These are phyloP conservation scores for Trametes elegans DNA, from an alignment of 768 basidiomycete genomes.

Conservation along the genomic window DNA sequence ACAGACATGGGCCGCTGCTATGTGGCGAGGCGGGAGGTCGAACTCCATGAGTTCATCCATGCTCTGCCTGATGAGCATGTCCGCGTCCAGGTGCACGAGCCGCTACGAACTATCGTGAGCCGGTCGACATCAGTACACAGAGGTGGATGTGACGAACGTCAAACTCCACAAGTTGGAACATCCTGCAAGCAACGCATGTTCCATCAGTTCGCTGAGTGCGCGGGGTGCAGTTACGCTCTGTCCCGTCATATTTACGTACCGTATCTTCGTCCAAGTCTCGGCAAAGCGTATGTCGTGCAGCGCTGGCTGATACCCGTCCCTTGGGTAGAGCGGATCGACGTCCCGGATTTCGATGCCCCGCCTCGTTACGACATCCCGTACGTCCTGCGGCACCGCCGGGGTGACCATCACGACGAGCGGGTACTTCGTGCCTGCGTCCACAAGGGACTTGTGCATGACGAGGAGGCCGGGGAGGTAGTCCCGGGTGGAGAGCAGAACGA, in stretches of 20 bases:
- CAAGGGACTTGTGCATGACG: constrained; percentile 50
- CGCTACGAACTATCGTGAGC: constrained; percentile 42
- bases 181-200: no score
- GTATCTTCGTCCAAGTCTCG: constrained; percentile 67
- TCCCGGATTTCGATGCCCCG: constrained; percentile 54
- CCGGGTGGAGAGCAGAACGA: constrained; percentile 72
- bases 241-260: constrained; percentile 30
- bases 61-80: constrained; percentile 81
- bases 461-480: constrained; percentile 57
- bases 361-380: constrained; percentile 46
- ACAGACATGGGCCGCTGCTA: constrained; percentile 88
- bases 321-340: constrained; percentile 59
- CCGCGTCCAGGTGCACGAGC: constrained; percentile 79
- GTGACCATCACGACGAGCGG: constrained; percentile 55
- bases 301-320: constrained; percentile 38
- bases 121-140: neutral
- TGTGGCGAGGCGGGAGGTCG: constrained; percentile 60
- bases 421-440: constrained; percentile 41
- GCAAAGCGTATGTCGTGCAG: constrained; percentile 47
- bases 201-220: no score
- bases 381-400: constrained; percentile 34
- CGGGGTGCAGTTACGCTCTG: neutral
- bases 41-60: constrained; percentile 75
- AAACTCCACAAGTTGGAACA: constrained; percentile 66
- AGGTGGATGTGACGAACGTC: constrained; percentile 42